Conservation (phyloP, 1,284 basidiomycete species). For the Volvariella volvacea region DNA sequence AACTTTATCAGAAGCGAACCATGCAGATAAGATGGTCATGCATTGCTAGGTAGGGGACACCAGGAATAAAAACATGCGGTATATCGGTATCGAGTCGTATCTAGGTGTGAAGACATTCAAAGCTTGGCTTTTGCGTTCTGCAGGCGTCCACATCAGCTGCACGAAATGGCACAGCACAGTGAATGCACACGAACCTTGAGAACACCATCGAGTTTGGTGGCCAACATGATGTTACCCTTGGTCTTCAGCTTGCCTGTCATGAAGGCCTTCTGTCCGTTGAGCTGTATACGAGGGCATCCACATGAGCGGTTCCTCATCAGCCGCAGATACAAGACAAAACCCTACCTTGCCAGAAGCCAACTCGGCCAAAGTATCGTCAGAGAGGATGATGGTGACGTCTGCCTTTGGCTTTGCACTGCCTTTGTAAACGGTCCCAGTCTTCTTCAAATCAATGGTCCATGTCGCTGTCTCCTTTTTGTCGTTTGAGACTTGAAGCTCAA, state of each 20-base stretch:
- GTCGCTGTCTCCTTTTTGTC: constrained; percentile 66
- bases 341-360: constrained; percentile 66
- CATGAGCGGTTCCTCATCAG: not conserved
- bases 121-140: constrained; percentile 35
- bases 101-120: constrained; percentile 11
- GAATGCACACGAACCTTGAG: constrained; percentile 53
- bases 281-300: constrained; percentile 34
- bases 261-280: constrained; percentile 89
- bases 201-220: constrained; percentile 80
- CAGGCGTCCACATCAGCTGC: constrained; percentile 2
- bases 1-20: no score
- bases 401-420: constrained; percentile 68
- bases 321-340: not conserved
- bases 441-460: constrained; percentile 98
- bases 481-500: constrained; percentile 86
- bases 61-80: no score
- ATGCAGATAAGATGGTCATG: no score
- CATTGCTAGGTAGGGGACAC: no score
- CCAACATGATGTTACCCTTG: constrained; percentile 83
- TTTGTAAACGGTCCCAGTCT: constrained; percentile 76
- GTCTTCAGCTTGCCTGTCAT: constrained; percentile 90
- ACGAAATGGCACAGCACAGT: not conserved
- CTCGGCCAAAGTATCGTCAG: constrained; percentile 63
- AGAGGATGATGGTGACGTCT: constrained; percentile 73
- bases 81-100: no score